These are phyloP conservation scores for Mesembryanthemum crystallinum DNA, from an alignment of 148 eudicot species.

Conservation along the genomic window DNA sequence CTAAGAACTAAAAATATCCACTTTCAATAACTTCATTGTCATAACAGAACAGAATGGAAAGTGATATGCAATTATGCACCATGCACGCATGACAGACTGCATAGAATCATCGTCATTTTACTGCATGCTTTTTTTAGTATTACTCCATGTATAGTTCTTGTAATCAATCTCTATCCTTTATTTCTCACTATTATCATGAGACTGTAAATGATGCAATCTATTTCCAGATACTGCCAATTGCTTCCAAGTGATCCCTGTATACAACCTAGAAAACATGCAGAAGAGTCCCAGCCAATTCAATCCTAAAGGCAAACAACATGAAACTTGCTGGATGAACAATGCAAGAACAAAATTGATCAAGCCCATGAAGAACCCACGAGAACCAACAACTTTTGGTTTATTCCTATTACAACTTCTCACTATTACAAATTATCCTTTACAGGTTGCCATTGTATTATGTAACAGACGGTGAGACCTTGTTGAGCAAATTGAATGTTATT, in stretches of 20 bases:
- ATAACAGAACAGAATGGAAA: neutral
- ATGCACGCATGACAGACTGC: neutral
- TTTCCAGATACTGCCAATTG: neutral
- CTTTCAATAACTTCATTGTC: neutral
- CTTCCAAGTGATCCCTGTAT: neutral
- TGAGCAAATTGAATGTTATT: too few relatives aligned
- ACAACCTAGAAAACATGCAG: neutral
- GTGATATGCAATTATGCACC: neutral
- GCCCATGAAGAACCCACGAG: too few relatives aligned
- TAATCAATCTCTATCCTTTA: neutral
- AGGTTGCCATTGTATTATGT: too few relatives aligned
- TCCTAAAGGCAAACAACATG: neutral
- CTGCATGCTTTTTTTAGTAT: neutral
- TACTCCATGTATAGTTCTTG: neutral
- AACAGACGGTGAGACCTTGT: too few relatives aligned
- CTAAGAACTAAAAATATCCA: neutral
- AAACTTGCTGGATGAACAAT: neutral
- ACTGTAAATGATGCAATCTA: neutral
- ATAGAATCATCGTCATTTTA: neutral
- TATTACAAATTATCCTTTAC: too few relatives aligned
- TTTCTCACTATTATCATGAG: neutral
- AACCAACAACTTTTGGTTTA: too few relatives aligned
- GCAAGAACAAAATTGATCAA: neutral
- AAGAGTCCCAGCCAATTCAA: neutral
- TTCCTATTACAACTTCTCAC: too few relatives aligned